Conservation (phyloP, 1,284 basidiomycete genomes). For the Marasmius sp. region DNA sequence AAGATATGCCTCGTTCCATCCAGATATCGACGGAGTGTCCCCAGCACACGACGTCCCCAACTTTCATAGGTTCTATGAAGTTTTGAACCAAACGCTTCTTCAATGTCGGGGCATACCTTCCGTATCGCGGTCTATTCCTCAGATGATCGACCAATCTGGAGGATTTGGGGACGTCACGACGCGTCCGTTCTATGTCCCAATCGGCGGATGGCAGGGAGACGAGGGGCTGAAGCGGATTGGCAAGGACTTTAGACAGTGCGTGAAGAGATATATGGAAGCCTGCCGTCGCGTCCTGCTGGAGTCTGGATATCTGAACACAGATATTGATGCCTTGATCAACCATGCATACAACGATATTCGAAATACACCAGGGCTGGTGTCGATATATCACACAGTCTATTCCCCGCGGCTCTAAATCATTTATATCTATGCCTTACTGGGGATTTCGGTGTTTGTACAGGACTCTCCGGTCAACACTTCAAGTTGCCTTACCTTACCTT, state of each 20-base stretch:
- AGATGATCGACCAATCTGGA: not conserved
- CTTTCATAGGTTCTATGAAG: not conserved
- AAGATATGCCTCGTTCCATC: slow-evolving; percentile 3
- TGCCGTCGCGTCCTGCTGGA: not conserved
- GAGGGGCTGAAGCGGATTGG: not conserved
- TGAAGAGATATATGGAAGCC: not conserved
- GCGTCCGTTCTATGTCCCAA: not conserved
- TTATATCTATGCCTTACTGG: too few relatives aligned
- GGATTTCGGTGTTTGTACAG: too few relatives aligned
- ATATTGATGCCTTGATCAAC: not conserved
- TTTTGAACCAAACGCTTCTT: not conserved
- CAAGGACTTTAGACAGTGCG: not conserved
- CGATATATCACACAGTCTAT: not conserved
- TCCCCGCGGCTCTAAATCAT: not conserved
- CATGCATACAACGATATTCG: not conserved
- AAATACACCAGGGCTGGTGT: not conserved
- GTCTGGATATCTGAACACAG: not conserved
- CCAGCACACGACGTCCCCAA: not conserved
- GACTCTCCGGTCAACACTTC: too few relatives aligned
- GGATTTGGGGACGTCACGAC: not conserved
- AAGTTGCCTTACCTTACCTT: too few relatives aligned
- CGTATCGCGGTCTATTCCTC: not conserved
- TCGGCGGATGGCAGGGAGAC: not conserved
- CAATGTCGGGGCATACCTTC: not conserved
- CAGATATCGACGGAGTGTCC: slow-evolving; percentile 4